These are phyloP conservation scores for Nidularia pulvinata DNA, from an alignment of 768 basidiomycete species.

Conservation along the genomic window DNA sequence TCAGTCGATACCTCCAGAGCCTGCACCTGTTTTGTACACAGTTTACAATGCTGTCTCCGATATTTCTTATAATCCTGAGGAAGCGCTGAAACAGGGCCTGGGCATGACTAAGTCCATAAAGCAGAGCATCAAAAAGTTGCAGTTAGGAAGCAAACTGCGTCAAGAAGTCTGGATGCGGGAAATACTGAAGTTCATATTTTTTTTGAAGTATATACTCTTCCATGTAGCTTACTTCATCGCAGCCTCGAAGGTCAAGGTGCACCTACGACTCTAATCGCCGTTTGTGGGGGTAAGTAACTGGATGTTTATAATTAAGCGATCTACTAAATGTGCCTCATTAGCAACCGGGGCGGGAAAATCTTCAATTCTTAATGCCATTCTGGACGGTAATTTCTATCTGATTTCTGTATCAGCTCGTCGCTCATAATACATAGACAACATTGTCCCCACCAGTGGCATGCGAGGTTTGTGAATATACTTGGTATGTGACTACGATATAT, in stretches of 20 bases:
- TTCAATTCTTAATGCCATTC: constrained; percentile 58
- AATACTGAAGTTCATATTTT: constrained; percentile 37
- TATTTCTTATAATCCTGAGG: constrained; percentile 47
- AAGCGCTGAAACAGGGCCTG: constrained; percentile 47
- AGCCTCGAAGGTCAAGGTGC: constrained; percentile 49
- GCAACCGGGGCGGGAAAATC: constrained; percentile 66
- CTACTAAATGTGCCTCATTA: constrained; percentile 10
- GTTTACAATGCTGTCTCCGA: constrained; percentile 22
- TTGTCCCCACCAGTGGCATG: constrained; percentile 70
- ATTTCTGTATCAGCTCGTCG: too few relatives aligned
- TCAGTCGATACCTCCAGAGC: too few relatives aligned
- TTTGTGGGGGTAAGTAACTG: constrained; percentile 51
- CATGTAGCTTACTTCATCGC: neutral
- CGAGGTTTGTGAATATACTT: constrained; percentile 32
- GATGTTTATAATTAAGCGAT: too few relatives aligned
- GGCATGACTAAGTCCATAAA: constrained; percentile 52
- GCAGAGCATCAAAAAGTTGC: constrained; percentile 35
- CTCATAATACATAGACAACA: constrained; percentile 36
- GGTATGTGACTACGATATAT: neutral
- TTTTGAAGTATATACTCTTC: neutral
- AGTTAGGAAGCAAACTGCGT: constrained; percentile 54
- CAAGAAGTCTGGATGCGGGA: constrained; percentile 62
- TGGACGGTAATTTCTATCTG: constrained; percentile 41
- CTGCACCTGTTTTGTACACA: neutral
- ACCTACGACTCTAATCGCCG: constrained; percentile 62